Conservation (phyloP, 495 filamentous ascomycete species). For the Trichoderma reesei region DNA sequence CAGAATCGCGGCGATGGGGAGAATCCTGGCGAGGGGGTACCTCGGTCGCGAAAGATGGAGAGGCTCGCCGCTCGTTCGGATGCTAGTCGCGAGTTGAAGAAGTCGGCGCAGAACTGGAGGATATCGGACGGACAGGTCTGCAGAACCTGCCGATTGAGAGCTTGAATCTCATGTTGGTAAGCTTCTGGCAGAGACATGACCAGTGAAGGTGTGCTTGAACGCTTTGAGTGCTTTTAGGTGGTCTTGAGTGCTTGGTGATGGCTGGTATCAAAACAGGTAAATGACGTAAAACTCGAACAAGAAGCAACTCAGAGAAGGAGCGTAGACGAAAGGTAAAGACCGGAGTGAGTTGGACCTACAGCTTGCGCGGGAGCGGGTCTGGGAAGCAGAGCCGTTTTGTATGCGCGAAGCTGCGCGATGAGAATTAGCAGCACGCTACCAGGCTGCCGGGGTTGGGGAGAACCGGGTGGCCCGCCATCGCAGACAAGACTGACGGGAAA, state of each 20-base stretch:
- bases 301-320: constrained; percentile 1
- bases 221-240: too few relatives aligned
- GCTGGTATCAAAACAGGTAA: neutral
- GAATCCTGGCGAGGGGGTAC: constrained; percentile 15
- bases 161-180: constrained; percentile 50
- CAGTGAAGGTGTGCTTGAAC: neutral
- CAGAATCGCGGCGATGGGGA: too few relatives aligned
- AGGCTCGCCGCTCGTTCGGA: constrained; percentile 47
- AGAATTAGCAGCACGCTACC: constrained; percentile 8
- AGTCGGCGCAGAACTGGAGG: constrained; percentile 60
- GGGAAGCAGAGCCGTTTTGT: constrained; percentile 7
- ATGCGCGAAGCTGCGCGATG: constrained; percentile 7
- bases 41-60: constrained; percentile 20
- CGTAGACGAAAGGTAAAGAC: constrained; percentile 1
- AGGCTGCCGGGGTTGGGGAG: constrained; percentile 5
- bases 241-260: too few relatives aligned
- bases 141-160: constrained; percentile 46
- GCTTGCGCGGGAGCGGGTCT: constrained; percentile 9
- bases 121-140: constrained; percentile 45
- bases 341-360: constrained; percentile 9
- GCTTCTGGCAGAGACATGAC: constrained; percentile 26
- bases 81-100: constrained; percentile 52
- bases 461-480: constrained; percentile 7
- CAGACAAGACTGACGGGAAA: constrained; percentile 5
- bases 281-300: constrained; percentile 8